phyloP scores from a whole-genome alignment of 768 basidiomycete species.

The Thelephora ganbajun region DNA sequence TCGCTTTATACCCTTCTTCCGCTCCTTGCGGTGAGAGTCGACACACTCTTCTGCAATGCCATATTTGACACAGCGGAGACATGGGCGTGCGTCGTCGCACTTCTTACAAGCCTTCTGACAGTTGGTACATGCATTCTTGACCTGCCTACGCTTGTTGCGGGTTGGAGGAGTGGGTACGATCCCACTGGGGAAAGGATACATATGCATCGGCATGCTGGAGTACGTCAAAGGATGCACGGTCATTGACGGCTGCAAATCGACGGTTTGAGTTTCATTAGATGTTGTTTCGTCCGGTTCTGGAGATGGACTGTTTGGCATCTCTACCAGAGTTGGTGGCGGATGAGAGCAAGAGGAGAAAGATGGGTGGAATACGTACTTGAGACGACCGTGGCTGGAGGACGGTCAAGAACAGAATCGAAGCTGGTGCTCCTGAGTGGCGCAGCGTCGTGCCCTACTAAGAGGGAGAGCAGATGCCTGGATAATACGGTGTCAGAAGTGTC shows the following conservation, averaged over 20 bases:
- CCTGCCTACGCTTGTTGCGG: slow-evolving; percentile 71
- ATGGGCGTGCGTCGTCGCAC: slow-evolving; percentile 84
- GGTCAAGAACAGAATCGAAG: slow-evolving; percentile 3
- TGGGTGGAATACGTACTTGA: slow-evolving; percentile 11
- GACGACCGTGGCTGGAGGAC: slow-evolving; percentile 11
- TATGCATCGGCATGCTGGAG: slow-evolving; percentile 46
- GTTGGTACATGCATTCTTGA: slow-evolving; percentile 85
- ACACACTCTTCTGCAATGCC: slow-evolving; percentile 78
- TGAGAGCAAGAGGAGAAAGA: slow-evolving; percentile 20
- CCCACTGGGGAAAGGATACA: slow-evolving; percentile 52
- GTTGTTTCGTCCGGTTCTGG: slow-evolving; percentile 15
- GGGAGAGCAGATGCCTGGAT: slow-evolving; percentile 2
- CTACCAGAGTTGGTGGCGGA: slow-evolving; percentile 26
- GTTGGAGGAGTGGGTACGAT: slow-evolving; percentile 29
- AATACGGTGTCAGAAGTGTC: slow-evolving; percentile 8
- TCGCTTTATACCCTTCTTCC: slow-evolving; percentile 77
- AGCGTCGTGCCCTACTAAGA: too few species aligned
- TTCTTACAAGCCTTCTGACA: slow-evolving; percentile 90
- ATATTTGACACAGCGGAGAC: slow-evolving; percentile 86
- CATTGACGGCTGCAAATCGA: slow-evolving; percentile 30
- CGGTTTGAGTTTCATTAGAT: slow-evolving; percentile 14
- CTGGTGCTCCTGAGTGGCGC: slow-evolving; percentile 2
- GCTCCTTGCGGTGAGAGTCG: slow-evolving; percentile 85
- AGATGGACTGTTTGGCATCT: slow-evolving; percentile 19
- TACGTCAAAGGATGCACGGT: slow-evolving; percentile 37